Base-by-base conservation (phyloP, 2,329 filamentous ascomycete genomes). In the Epichloe coenophiala region DNA sequence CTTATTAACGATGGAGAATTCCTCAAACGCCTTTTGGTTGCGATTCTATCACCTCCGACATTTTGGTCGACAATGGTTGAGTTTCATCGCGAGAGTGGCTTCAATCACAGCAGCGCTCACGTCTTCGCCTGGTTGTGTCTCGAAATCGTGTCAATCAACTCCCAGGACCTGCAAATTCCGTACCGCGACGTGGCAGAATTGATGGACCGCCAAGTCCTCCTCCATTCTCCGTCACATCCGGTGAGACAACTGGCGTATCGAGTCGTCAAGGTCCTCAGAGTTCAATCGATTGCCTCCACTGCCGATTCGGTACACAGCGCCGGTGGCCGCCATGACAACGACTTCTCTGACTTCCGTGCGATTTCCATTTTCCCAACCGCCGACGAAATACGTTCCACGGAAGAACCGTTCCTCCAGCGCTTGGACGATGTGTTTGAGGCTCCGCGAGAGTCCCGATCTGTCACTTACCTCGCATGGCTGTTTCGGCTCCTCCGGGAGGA, bases 261-360 rank as follows among this genome's bases (percentile, higher is more conserved):
- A 19, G 71, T 74, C 43, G 59, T 69, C 35, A 71, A 69, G 39
- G 56, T 66, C 2, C 49, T 73, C 5, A 54, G 63, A 19, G 51
- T 67, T 40, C 61, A 61, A 21, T 61, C 62, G 3, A 27, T 27
- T 27, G 50, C 57, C 0, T 52, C 53, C 1, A 40, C 48, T 0
- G 8, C 33, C 12, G 38, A 9, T 8, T 48, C 53, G 7, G 41
- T 45, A 13, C 31, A 61, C 33, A 59, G 58, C 1, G 74, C 83
- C 0, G 85, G 85, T 0, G 83, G 83, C 0, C 74, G 85, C 0
- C 84, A 90, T 55, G 82, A 89, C 61, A 90, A 90, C 49, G 85
- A 89, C 57, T 76, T 76, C 58, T 67, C 58, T 1, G 72, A 86
- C 55, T 82, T 81, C 56, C 71, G 77, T 0, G 53, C 78, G 0